These are phyloP conservation scores for Chaetomium fimeti DNA, from an alignment of 495 filamentous ascomycete species.

Conservation along the genomic window DNA sequence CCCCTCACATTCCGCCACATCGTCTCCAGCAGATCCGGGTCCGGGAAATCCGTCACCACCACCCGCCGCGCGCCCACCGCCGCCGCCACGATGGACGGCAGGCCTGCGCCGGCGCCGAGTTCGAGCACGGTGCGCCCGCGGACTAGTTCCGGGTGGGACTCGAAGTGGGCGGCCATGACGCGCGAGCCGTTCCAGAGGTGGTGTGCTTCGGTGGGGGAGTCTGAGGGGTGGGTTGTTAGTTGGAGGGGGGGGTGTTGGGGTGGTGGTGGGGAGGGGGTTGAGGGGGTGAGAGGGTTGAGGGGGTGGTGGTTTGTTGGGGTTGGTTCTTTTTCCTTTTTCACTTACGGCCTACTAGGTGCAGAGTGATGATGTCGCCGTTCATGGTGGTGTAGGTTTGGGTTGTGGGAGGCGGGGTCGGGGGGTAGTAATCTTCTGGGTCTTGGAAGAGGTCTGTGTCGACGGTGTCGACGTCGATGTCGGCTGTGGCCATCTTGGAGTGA, in stretches of 20 bases:
- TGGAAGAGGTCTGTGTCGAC: slow-evolving; percentile 58
- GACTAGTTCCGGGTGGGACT: slow-evolving; percentile 61
- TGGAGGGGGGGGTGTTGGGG: too few relatives aligned
- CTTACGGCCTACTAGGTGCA: slow-evolving; percentile 70
- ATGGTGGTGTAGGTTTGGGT: slow-evolving; percentile 58
- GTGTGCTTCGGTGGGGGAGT: slow-evolving; percentile 89
- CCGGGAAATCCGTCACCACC: slow-evolving; percentile 87
- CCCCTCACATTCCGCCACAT: slow-evolving; percentile 66
- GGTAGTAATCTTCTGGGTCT: slow-evolving; percentile 76
- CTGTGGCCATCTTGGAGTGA: not conserved
- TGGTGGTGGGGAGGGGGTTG: not conserved
- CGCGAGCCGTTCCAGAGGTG: slow-evolving; percentile 87
- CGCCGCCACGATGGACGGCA: slow-evolving; percentile 76
- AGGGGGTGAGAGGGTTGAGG: too few relatives aligned
- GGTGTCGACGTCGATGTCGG: not conserved
- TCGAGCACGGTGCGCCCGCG: slow-evolving; percentile 69
- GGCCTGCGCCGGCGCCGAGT: slow-evolving; percentile 83
- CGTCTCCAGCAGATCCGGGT: slow-evolving; percentile 73
- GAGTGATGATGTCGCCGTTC: slow-evolving; percentile 58
- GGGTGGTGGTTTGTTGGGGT: too few relatives aligned
- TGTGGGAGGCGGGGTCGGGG: slow-evolving; percentile 66
- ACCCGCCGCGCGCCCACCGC: slow-evolving; percentile 64
- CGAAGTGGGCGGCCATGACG: slow-evolving; percentile 72
- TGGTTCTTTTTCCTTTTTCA: not conserved
- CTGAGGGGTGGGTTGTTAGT: not conserved